phyloP scores from a whole-genome alignment of 2,329 filamentous ascomycete species.

The Aureobasidium zeae region DNA sequence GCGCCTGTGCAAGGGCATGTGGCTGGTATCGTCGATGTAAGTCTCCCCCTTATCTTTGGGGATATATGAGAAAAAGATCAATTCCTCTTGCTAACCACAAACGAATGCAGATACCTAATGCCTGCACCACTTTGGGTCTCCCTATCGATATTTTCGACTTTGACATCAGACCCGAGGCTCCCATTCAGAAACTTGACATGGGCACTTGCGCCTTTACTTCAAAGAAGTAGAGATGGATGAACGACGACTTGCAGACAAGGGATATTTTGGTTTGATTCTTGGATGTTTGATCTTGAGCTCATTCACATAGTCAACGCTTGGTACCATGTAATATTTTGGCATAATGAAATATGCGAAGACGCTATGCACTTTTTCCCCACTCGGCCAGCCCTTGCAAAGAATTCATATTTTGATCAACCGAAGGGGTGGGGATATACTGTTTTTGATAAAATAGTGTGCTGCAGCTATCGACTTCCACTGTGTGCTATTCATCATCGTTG shows the following conservation, averaged over 20 bases:
- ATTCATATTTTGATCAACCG: too few species aligned
- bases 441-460: too few species aligned
- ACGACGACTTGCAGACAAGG: neutral
- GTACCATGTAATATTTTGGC: too few species aligned
- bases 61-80: slow-evolving; percentile 18
- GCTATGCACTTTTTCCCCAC: too few species aligned
- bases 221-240: slow-evolving; percentile 18
- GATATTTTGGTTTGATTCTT: too few species aligned
- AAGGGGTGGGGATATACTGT: too few species aligned
- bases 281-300: too few species aligned
- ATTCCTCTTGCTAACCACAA: neutral
- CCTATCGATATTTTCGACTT: slow-evolving; percentile 96
- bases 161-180: slow-evolving; percentile 64
- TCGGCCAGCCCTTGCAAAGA: too few species aligned
- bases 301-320: too few species aligned
- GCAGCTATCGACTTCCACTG: too few species aligned
- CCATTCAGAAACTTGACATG: slow-evolving; percentile 56
- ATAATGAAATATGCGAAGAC: too few species aligned
- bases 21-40: slow-evolving; percentile 69
- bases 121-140: slow-evolving; percentile 77
- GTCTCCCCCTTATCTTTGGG: slow-evolving; percentile 20
- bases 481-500: too few species aligned
- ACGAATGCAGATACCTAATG: slow-evolving; percentile 58
- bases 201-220: slow-evolving; percentile 59
- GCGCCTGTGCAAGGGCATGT: slow-evolving; percentile 82